Evolutionary conservation across 2,329 filamentous ascomycete species (phyloP).

Genomic region (Thelonectria discophora): DNA sequence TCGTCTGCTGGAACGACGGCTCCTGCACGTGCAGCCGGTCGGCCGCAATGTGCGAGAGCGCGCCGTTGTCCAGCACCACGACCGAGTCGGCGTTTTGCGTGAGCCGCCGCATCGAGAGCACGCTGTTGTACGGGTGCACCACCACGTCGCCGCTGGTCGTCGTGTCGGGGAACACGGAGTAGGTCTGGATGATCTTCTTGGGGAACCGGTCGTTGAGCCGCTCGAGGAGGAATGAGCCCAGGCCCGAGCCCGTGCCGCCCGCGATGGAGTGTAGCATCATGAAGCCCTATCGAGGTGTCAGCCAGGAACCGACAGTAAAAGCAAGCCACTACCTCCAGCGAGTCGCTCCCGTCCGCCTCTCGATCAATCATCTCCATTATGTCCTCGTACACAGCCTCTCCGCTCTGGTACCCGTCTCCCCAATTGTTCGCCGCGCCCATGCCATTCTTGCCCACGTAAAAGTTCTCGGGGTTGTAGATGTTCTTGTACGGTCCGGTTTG

Average conservation of each 20-base stretch:
- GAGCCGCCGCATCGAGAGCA: constrained; percentile 88
- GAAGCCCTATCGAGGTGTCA: constrained; percentile 72
- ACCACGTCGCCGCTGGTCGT: constrained; percentile 89
- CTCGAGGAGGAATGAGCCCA: constrained; percentile 94
- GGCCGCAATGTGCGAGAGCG: constrained; percentile 90
- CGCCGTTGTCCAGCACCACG: constrained; percentile 95
- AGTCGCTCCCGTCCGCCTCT: constrained; percentile 97
- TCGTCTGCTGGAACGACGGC: constrained; percentile 96
- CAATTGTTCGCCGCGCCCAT: constrained; percentile 97
- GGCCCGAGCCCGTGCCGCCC: constrained; percentile 93
- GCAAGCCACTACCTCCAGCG: constrained; percentile 70
- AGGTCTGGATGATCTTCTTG: constrained; percentile 99
- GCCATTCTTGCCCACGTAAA: constrained; percentile 94
- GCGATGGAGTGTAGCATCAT: constrained; percentile 99
- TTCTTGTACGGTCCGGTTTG: constrained; percentile 95
- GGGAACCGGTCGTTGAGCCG: constrained; percentile 96
- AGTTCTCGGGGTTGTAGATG: constrained; percentile 99
- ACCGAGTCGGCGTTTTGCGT: constrained; percentile 98
- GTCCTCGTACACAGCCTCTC: constrained; percentile 91
- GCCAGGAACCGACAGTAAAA: background rate
- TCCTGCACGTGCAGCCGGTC: constrained; percentile 95
- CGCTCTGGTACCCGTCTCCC: constrained; percentile 95
- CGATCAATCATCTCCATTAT: constrained; percentile 99
- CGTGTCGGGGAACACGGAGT: constrained; percentile 97
- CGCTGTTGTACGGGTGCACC: constrained; percentile 97